These are phyloP conservation scores for Globisporangium iwayamae DNA, from an alignment of 352 stramenopile species.

Conservation along the genomic window DNA sequence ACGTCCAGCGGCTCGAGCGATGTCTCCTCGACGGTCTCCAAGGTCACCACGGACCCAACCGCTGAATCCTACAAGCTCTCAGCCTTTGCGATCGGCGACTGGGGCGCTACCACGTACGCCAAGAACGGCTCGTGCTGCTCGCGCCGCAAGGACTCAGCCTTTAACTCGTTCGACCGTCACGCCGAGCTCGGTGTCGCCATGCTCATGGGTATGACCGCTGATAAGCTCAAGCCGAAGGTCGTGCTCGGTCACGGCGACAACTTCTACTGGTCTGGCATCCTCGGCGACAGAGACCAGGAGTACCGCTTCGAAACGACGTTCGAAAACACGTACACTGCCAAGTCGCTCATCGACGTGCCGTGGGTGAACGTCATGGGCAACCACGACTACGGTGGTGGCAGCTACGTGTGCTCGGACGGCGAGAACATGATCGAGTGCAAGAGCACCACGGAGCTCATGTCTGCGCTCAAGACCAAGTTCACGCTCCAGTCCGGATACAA, in stretches of 20 bases:
- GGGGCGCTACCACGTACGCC: slow-evolving; percentile 48
- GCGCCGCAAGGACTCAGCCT: slow-evolving; percentile 47
- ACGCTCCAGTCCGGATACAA: slow-evolving; percentile 67
- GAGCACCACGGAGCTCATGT: slow-evolving; percentile 22
- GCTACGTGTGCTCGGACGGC: slow-evolving; percentile 25
- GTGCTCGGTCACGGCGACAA: slow-evolving; percentile 67
- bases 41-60: slow-evolving; percentile 18
- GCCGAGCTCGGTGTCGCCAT: slow-evolving; percentile 40
- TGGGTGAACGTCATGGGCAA: slow-evolving; percentile 70
- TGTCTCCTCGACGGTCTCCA: slow-evolving; percentile 9
- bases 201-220: slow-evolving; percentile 55
- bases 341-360: slow-evolving; percentile 43
- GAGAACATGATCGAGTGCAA: slow-evolving; percentile 49
- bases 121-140: slow-evolving; percentile 68
- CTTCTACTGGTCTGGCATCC: slow-evolving; percentile 67
- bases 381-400: slow-evolving; percentile 62
- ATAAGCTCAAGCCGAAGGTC: slow-evolving; percentile 42
- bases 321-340: slow-evolving; percentile 46
- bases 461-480: slow-evolving; percentile 47
- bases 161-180: slow-evolving; percentile 34
- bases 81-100: slow-evolving; percentile 72
- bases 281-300: slow-evolving; percentile 29
- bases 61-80: slow-evolving; percentile 18
- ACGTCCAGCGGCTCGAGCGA: slow-evolving; percentile 5
- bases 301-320: slow-evolving; percentile 56